Evolutionary conservation across 306 rosid species (phyloP), one percentile per base, ranked within the genome.

Genomic region (Corylus heterophylla): DNA sequence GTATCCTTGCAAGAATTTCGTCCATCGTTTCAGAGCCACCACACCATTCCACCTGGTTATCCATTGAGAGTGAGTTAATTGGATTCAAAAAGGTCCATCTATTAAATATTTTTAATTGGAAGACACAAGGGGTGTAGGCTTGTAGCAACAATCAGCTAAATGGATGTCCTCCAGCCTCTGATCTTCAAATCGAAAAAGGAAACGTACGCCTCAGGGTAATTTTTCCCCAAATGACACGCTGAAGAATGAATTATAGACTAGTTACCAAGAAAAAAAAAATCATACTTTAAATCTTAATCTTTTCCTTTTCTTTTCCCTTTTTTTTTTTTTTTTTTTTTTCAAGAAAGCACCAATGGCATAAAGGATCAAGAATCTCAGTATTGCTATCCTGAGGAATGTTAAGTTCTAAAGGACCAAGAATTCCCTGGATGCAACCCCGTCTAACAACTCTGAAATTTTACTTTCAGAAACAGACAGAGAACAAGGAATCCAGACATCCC

Each of bases 1-100:
- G 92, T 86, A 95, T 89, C 88, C 89, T 90, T 12, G 90, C 86
- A 39, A 95, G 87, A 79, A 79, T 73, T 74, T 88, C 97, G 61
- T 93, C 99, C 96, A 90, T 93, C 22, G 98, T 89, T 76, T 91
- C 97, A 73, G 92, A 78, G 76, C 99, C 96, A 69, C 94, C 92
- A 55, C 86, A 76, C 98, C 98, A 93, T 55, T 93, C 98, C 20
- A 83, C 94, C 99, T 95, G 85, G 85, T 64, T 47, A 85, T 79
- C 79, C 79, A 67, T 72, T 74, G 10, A 35, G 11, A 35, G 70
- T 73, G 79, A 79, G 55, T 61, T 50, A 22, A 76, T 69, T 74
- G 61, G 76, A 42, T 76, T 55, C 51, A 78, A 77, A 61, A 39
- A 70, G 47, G 76, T 31, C 22, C 49, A 31, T 54, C 35, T 25